A percentile compares a stretch with the other conserved stretches of the same genome.
These are phyloP conservation scores for Ottelia alismoides DNA, from an alignment of 106 monocot species.

Conservation along the genomic window DNA sequence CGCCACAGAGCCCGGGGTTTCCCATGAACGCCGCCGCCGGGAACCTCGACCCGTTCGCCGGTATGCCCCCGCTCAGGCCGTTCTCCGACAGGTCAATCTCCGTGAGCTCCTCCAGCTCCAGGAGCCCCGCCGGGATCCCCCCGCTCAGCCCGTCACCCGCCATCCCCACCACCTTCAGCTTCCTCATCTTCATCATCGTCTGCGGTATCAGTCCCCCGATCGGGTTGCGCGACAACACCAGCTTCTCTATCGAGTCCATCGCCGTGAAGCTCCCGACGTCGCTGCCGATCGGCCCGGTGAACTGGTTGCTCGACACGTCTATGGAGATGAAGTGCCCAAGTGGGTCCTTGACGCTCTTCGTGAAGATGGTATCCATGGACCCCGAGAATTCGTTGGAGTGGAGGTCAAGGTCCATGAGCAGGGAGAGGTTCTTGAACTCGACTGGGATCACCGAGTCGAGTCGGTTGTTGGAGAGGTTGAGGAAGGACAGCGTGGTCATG, in stretches of 20 bases:
- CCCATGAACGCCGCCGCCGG: constrained; percentile 21
- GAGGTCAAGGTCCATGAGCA: constrained; percentile 29
- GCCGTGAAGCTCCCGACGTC: constrained; percentile 14
- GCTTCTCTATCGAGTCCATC: constrained; percentile 15
- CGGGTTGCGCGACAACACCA: constrained; percentile 24
- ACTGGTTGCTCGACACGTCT: constrained; percentile 21
- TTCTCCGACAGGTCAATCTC: constrained; percentile 25
- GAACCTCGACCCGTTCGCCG: constrained; percentile 8
- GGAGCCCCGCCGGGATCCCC: constrained; percentile 18
- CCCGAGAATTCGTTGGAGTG: constrained; percentile 29
- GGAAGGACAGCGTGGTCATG: constrained; percentile 27
- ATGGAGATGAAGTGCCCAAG: constrained; percentile 30
- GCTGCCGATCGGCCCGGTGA: constrained; percentile 19
- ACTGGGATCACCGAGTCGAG: constrained; percentile 25
- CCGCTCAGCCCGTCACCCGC: constrained; percentile 15
- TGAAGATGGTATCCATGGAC: constrained; percentile 21
- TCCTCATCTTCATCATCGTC: too few relatives aligned
- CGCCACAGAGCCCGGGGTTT: constrained; percentile 14
- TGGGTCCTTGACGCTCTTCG: constrained; percentile 23
- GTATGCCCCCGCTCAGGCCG: constrained; percentile 22
- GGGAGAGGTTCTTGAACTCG: constrained; percentile 23
- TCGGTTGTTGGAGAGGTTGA: constrained; percentile 36
- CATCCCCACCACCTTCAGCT: too few relatives aligned
- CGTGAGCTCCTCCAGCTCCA: constrained; percentile 9
- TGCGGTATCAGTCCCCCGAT: constrained; percentile 23